Evolutionary conservation across 441 rosid species (phyloP).

Genomic region (Omphalea diandra): DNA sequence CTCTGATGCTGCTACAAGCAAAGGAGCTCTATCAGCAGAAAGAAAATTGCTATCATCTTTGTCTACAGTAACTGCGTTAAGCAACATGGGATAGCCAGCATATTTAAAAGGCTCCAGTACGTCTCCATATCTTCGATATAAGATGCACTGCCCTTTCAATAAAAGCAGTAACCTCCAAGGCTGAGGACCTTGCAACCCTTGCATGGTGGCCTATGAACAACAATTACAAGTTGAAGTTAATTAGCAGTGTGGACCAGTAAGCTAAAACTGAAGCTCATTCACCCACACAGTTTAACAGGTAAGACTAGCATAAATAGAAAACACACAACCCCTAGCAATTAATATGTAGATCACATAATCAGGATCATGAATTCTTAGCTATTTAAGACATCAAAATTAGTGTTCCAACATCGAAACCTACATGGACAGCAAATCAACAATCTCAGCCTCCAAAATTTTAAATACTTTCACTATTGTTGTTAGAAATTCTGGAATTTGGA

Average conservation of each 20-base stretch:
- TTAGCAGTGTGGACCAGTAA: neutral
- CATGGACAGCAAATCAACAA: neutral
- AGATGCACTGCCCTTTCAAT: constrained; percentile 96
- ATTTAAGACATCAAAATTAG: neutral
- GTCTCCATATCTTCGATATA: constrained; percentile 83
- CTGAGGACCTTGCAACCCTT: constrained; percentile 99
- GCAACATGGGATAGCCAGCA: constrained; percentile 99
- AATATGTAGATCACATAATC: too few relatives aligned
- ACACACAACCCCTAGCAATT: too few relatives aligned
- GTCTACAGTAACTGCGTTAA: constrained; percentile 91
- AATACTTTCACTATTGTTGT: neutral
- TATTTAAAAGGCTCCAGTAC: constrained; percentile 97
- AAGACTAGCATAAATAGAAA: neutral
- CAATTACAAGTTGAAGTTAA: neutral
- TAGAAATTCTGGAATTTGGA: neutral
- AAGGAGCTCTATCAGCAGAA: constrained; percentile 88
- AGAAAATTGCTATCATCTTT: constrained; percentile 94
- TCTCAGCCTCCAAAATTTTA: neutral
- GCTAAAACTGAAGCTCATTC: constrained; percentile 1
- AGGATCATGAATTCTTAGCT: too few relatives aligned
- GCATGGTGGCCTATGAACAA: constrained; percentile 91
- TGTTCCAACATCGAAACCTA: neutral
- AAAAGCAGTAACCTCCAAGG: constrained; percentile 98
- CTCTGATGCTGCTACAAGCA: constrained; percentile 99
- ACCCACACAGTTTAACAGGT: neutral